Conservation (phyloP, 345 rosid species). For the Aegle marmelos region DNA sequence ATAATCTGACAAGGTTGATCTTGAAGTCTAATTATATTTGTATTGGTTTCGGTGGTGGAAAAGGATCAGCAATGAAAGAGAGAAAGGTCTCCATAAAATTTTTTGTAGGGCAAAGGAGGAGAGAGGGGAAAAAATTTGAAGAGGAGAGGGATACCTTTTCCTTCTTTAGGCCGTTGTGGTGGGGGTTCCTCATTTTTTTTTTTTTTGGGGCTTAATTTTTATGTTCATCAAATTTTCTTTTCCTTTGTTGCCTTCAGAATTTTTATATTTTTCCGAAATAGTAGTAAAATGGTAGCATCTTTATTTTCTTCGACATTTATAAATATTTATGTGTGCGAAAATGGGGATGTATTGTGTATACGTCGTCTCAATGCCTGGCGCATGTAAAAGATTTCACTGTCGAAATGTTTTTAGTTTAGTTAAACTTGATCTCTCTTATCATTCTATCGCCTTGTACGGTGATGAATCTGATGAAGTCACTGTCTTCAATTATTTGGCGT, state of each 20-base stretch:
- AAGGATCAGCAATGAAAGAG: background rate
- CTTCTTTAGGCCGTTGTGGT: constrained; percentile 3
- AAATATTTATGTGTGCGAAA: constrained; percentile 22
- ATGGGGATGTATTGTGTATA: constrained; percentile 22
- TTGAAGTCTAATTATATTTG: constrained; percentile 25
- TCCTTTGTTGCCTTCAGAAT: background rate
- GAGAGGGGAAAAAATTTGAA: background rate
- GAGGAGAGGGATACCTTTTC: background rate
- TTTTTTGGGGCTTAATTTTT: background rate
- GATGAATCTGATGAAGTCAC: background rate
- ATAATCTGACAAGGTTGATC: constrained; percentile 30
- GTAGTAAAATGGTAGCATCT: constrained; percentile 11
- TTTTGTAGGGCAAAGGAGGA: constrained; percentile 12
- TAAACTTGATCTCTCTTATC: background rate
- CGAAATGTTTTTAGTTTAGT: constrained; percentile 15
- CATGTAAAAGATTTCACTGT: constrained; percentile 9
- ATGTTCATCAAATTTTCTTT: constrained; percentile 11
- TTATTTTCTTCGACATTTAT: background rate
- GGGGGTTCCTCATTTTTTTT: constrained; percentile 7
- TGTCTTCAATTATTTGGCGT: background rate
- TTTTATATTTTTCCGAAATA: constrained; percentile 16
- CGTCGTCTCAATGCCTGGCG: background rate
- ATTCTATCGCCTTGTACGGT: background rate
- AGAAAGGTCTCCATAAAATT: background rate
- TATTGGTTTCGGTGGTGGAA: constrained; percentile 28